Base-by-base conservation (phyloP, 805 yeast genomes). In the Tetrapisispora nanseiensis region DNA sequence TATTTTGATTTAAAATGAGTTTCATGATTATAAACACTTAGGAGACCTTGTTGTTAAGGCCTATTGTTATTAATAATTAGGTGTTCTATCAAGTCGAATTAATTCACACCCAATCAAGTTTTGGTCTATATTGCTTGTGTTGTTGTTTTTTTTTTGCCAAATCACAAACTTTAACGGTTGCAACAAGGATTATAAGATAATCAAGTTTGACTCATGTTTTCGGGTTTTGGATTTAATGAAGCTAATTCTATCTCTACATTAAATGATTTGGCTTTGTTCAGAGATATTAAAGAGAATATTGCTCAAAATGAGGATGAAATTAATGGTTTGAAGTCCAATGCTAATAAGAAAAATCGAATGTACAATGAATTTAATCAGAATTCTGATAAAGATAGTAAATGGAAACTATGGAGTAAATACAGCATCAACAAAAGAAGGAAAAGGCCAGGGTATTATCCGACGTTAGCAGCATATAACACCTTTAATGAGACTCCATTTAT, bases 391-490 rank as follows among this genome's bases (percentile, higher is more conserved):
- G 37, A 26, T 23, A 27, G 29, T 19, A 31, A 30, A 36, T 24
- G 24, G 18, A 32, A 15, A 23, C 6, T n/a, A 2, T 37, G 28
- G 27, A 37, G 40, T 12, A 27, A 21, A n/a, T 29, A 11, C 15
- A 20, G 24, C 21, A 15, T n/a, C 10, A 26, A 26, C 6, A 33
- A 20, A 24, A 21, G 35, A 12, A 22, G 29, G 8, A 37, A 34
- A 13, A 21, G 13, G 16, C 4, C 9, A 16, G 22, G n/a, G 7
- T 28, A 22, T 16, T 15, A 21, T 27, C 23, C 33, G 11, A 45
- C 58, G 9, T 47, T 57, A 20, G 48, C 61, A 2, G 61, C 62
- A 4, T 57, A 56, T 26, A 46, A 50, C 30, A 51, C 54, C 3
- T 35, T 40, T 27, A 46, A 47, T 19, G 56, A 51, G 23, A 33